phyloP scores from a whole-genome alignment of 2,329 filamentous ascomycete species.

The Tolypocladium album region DNA sequence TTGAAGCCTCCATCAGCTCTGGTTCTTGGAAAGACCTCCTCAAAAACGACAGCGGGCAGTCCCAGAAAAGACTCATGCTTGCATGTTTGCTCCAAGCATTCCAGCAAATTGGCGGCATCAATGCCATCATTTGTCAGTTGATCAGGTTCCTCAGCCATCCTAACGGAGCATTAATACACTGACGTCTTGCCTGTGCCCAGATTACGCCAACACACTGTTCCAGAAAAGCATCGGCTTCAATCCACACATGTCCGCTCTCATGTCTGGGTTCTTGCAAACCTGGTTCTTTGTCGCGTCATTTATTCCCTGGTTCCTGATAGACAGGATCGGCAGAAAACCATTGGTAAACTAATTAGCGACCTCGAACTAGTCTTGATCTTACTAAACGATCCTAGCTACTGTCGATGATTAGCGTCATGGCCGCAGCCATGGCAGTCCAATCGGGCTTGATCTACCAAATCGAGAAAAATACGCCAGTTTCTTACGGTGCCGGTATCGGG shows the following conservation, averaged over 20 bases:
- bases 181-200: conserved; percentile 3
- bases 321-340: conserved; percentile 33
- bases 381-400: conserved; percentile 14
- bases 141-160: neutral
- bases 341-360: conserved; percentile 11
- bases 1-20: conserved; percentile 19
- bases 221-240: conserved; percentile 30
- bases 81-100: conserved; percentile 18
- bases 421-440: conserved; percentile 28
- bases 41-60: conserved; percentile 20
- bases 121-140: conserved; percentile 31
- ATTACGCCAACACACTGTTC: conserved; percentile 36
- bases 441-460: conserved; percentile 29
- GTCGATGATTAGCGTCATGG: conserved; percentile 28
- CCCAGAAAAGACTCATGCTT: conserved; percentile 17
- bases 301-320: conserved; percentile 35
- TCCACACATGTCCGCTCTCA: conserved; percentile 33
- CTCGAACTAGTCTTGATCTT: neutral
- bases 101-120: conserved; percentile 39
- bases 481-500: conserved; percentile 22
- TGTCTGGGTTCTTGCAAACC: conserved; percentile 41
- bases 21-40: conserved; percentile 19
- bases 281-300: conserved; percentile 29
- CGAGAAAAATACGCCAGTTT: conserved; percentile 19
- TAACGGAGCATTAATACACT: neutral